A percentile compares a stretch with the other conserved stretches of the same genome.
These are phyloP conservation scores for Cynara cardunculus DNA, from an alignment of 129 eudicot genomes.

Conservation along the genomic window DNA sequence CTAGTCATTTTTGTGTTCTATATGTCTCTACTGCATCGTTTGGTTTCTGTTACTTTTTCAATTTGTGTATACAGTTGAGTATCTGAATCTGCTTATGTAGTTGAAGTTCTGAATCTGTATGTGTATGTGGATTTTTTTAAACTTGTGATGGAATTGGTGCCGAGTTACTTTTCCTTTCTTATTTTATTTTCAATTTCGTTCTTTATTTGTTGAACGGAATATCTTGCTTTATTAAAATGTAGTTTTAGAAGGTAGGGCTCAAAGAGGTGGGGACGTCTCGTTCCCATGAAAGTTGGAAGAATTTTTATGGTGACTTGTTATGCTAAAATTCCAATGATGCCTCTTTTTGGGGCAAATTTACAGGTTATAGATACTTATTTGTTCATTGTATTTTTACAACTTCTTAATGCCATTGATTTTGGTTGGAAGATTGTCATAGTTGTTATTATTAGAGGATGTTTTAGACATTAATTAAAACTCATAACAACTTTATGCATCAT, in stretches of 20 bases:
- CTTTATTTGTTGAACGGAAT: background rate
- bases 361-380: background rate
- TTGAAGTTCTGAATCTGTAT: background rate
- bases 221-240: background rate
- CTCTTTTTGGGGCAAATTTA: background rate
- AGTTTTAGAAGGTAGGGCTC: background rate
- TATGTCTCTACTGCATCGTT: background rate
- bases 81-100: background rate
- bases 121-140: background rate
- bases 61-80: slow-evolving; percentile 17
- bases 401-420: background rate
- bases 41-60: background rate
- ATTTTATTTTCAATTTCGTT: slow-evolving; percentile 5
- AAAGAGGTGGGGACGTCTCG: background rate
- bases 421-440: background rate
- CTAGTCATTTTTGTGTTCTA: slow-evolving; percentile 16
- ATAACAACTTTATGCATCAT: background rate
- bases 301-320: background rate
- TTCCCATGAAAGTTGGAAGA: background rate
- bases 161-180: background rate
- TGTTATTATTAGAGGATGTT: background rate
- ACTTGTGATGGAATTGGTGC: background rate
- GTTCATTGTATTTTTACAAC: background rate
- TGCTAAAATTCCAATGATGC: background rate
- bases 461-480: background rate